Conservation (phyloP, 78 protist species). For the Dictyostelium firmibasis region DNA sequence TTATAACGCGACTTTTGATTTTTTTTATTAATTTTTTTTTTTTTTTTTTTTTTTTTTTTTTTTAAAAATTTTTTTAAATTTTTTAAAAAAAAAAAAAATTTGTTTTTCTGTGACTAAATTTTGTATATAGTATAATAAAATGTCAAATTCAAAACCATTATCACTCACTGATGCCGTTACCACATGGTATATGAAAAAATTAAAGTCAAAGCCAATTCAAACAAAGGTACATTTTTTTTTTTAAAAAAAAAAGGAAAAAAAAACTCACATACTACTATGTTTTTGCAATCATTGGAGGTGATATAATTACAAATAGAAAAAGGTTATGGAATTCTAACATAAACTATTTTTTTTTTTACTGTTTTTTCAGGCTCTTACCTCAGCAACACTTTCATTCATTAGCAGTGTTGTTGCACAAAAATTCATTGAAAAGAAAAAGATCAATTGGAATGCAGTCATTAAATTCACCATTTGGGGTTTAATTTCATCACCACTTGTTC, state of each 20-base stretch:
- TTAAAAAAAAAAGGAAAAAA: too few relatives aligned
- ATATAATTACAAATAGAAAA: too few relatives aligned
- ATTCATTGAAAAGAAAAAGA: conserved; percentile 45
- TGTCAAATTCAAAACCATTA: conserved; percentile 62
- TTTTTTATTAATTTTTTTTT: too few relatives aligned
- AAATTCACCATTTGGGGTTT: conserved; percentile 73
- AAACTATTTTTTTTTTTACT: background rate
- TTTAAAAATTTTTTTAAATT: background rate
- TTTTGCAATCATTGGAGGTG: too few relatives aligned
- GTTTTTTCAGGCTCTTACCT: conserved; percentile 49
- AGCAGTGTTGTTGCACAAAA: conserved; percentile 58
- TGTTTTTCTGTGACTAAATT: background rate
- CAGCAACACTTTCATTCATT: conserved; percentile 50
- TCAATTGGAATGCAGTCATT: conserved; percentile 54
- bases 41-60: too few relatives aligned
- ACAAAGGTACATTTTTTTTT: conserved; percentile 24
- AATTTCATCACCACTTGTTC: conserved; percentile 61
- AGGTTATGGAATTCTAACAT: too few relatives aligned
- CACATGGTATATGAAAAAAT: conserved; percentile 50
- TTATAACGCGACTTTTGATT: too few relatives aligned
- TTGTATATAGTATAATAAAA: background rate
- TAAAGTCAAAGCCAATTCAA: conserved; percentile 32
- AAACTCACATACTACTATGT: background rate
- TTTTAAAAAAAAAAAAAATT: background rate
- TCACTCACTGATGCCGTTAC: conserved; percentile 15